Evolutionary conservation across 768 basidiomycete genomes (phyloP).

Genomic region (Hygrocybe coccinea): DNA sequence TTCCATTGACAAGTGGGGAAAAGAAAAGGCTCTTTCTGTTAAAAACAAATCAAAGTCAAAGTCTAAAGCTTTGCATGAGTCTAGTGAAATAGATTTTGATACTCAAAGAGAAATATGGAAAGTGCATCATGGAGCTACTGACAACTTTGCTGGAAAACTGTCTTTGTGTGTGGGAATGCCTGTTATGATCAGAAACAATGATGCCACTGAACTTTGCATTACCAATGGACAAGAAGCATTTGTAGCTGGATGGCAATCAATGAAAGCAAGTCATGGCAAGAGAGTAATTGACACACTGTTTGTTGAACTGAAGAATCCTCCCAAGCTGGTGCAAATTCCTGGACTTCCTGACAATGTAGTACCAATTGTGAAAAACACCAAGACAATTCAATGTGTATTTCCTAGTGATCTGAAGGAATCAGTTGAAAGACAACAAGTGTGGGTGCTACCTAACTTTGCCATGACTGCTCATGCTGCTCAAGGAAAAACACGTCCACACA

Average conservation of each 20-base stretch:
- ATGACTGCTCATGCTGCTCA: constrained; percentile 30
- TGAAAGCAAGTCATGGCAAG: constrained; percentile 19
- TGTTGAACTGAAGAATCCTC: constrained; percentile 10
- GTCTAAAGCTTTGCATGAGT: not conserved
- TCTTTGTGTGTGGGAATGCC: constrained; percentile 30
- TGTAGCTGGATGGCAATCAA: constrained; percentile 25
- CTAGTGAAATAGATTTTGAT: constrained; percentile 1
- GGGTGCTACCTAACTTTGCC: constrained; percentile 22
- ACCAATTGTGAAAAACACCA: constrained; percentile 11
- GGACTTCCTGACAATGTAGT: constrained; percentile 12
- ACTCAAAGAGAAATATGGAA: constrained; percentile 21
- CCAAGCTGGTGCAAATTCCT: constrained; percentile 3
- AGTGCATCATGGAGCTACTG: constrained; percentile 20
- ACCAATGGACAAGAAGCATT: constrained; percentile 28
- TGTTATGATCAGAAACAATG: constrained; percentile 30
- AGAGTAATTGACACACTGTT: constrained; percentile 12
- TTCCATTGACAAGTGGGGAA: constrained; percentile 8
- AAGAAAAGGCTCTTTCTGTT: not conserved
- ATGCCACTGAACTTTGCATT: constrained; percentile 11
- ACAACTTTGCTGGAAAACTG: constrained; percentile 26
- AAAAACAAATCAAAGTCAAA: not conserved
- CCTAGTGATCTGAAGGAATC: constrained; percentile 12
- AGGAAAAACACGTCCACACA: constrained; percentile 24
- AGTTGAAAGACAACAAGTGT: constrained; percentile 19
- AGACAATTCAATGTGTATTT: constrained; percentile 8